Evolutionary conservation across 2,329 filamentous ascomycete genomes (phyloP).

Genomic region (Leptographium radiaticola): DNA sequence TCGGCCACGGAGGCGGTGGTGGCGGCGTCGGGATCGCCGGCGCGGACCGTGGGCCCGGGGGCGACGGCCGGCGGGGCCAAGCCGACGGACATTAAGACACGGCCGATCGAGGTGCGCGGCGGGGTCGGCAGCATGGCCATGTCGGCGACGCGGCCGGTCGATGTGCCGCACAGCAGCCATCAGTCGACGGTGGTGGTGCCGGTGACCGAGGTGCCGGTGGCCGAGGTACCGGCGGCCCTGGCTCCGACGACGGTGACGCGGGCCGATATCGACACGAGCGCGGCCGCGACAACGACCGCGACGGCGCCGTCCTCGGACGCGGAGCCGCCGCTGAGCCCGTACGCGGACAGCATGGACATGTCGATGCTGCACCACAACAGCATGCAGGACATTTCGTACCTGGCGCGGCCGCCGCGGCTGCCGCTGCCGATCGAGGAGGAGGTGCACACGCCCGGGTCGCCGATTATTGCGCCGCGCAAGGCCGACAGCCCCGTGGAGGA

Average conservation of each 20-base stretch:
- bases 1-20: not conserved
- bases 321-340: slow-evolving; percentile 17
- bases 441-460: slow-evolving; percentile 76
- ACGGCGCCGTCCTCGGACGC: slow-evolving; percentile 17
- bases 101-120: slow-evolving; percentile 14
- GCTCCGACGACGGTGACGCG: not conserved
- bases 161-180: slow-evolving; percentile 29
- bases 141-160: slow-evolving; percentile 41
- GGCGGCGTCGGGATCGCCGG: slow-evolving; percentile 6
- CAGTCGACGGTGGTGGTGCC: slow-evolving; percentile 8
- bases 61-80: slow-evolving; percentile 9
- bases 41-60: slow-evolving; percentile 5
- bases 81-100: slow-evolving; percentile 20
- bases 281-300: slow-evolving; percentile 21
- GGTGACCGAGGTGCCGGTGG: not conserved
- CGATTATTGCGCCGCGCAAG: slow-evolving; percentile 65
- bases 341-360: slow-evolving; percentile 24
- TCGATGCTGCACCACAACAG: slow-evolving; percentile 40
- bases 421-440: slow-evolving; percentile 92
- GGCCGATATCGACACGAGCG: not conserved
- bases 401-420: slow-evolving; percentile 67
- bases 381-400: slow-evolving; percentile 49
- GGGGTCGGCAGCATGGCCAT: slow-evolving; percentile 5
- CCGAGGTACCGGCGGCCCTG: not conserved
- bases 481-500: slow-evolving; percentile 37